Evolutionary conservation across 179 eudicot genomes (phyloP).

Genomic region (Silene vulgaris): DNA sequence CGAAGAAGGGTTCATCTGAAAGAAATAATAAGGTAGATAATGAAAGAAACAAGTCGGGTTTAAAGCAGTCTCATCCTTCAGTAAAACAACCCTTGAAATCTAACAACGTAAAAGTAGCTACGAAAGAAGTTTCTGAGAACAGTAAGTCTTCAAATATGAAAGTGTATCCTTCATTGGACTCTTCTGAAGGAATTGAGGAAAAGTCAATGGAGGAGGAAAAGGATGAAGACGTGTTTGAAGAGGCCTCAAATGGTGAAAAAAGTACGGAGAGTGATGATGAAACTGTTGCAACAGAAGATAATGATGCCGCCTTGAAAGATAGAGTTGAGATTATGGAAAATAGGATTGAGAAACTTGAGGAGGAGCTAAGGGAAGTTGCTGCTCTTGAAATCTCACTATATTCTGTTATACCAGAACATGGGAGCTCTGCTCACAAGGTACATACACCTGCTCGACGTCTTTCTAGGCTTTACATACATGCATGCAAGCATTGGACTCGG

Average conservation of each 20-base stretch:
- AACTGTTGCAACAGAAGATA: background rate
- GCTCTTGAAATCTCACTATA: constrained; percentile 84
- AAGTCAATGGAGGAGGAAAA: constrained; percentile 23
- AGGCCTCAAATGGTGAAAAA: constrained; percentile 25
- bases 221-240: constrained; percentile 37
- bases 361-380: constrained; percentile 87
- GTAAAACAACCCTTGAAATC: constrained; percentile 37
- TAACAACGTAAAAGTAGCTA: constrained; percentile 21
- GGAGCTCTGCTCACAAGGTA: constrained; percentile 81
- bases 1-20: constrained; percentile 31
- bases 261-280: constrained; percentile 23
- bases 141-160: constrained; percentile 23
- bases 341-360: constrained; percentile 68
- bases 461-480: constrained; percentile 73
- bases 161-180: constrained; percentile 39
- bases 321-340: constrained; percentile 56
- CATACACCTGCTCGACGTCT: constrained; percentile 93
- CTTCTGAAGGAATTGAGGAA: constrained; percentile 41
- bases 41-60: constrained; percentile 25
- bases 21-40: background rate
- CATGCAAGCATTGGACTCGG: constrained; percentile 74
- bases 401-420: constrained; percentile 83
- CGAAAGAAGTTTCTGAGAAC: constrained; percentile 33
- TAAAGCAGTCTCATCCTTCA: constrained; percentile 26
- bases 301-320: constrained; percentile 23